Evolutionary conservation across 371 early-diverging fungal genomes (phyloP).

Genomic region (Lichtheimia hyalospora): DNA sequence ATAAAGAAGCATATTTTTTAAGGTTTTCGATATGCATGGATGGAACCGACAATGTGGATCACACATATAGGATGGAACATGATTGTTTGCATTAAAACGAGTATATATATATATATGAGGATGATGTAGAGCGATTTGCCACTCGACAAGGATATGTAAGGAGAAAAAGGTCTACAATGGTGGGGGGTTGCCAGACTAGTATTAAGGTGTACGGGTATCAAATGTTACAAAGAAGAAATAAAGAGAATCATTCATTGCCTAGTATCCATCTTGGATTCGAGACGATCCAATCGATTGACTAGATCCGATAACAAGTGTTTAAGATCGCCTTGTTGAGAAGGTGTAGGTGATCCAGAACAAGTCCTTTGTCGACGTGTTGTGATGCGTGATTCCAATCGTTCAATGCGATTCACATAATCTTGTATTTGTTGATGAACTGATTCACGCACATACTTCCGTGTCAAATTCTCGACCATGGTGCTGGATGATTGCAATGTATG

Average conservation of each 20-base stretch:
- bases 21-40: not conserved
- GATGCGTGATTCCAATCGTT: conserved; percentile 21
- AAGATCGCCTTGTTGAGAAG: conserved; percentile 6
- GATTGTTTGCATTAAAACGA: too few relatives aligned
- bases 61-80: too few relatives aligned
- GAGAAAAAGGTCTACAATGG: conserved; percentile 5
- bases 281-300: conserved; percentile 33
- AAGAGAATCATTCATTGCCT: conserved; percentile 6
- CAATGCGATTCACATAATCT: conserved; percentile 26
- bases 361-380: conserved; percentile 9
- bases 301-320: conserved; percentile 23
- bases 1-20: not conserved
- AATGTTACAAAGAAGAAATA: conserved; percentile 8
- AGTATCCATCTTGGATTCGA: conserved; percentile 31
- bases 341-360: conserved; percentile 15
- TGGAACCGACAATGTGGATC: too few relatives aligned
- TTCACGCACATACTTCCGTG: conserved; percentile 59
- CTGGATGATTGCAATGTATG: conserved; percentile 72
- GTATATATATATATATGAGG: too few relatives aligned
- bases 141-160: not conserved
- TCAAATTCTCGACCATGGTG: conserved; percentile 73
- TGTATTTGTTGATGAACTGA: conserved; percentile 18
- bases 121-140: not conserved
- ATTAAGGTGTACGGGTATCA: conserved; percentile 11
- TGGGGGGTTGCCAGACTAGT: not conserved